phyloP scores from a whole-genome alignment of 768 basidiomycete genomes.

The Naganishia onofrii region DNA sequence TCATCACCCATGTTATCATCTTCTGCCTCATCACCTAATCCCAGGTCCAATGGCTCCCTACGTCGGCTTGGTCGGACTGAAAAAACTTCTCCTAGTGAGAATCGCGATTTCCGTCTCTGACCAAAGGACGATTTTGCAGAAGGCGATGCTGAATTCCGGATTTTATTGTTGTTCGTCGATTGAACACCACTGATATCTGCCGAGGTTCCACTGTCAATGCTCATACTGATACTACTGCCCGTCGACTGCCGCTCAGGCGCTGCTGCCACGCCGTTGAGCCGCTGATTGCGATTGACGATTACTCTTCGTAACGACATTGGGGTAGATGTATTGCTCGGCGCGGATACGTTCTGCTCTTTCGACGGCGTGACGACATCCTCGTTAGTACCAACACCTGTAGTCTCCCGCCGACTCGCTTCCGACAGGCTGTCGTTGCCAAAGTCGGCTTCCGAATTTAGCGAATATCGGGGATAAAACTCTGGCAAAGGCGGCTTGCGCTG shows the following conservation, averaged over 20 bases:
- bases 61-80: conserved; percentile 22
- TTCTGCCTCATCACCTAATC: conserved; percentile 37
- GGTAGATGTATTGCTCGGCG: conserved; percentile 13
- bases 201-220: conserved; percentile 11
- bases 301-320: conserved; percentile 17
- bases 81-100: conserved; percentile 14
- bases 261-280: conserved; percentile 1
- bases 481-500: conserved; percentile 10
- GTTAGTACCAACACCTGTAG: not conserved
- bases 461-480: conserved; percentile 21
- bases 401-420: not conserved
- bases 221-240: conserved; percentile 19
- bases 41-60: conserved; percentile 3
- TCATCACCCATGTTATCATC: conserved; percentile 7
- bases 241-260: not conserved
- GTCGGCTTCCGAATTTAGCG: conserved; percentile 1
- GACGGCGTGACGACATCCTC: not conserved
- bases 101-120: conserved; percentile 16
- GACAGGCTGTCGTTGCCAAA: conserved; percentile 9
- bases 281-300: conserved; percentile 21
- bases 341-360: not conserved
- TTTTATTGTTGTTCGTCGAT: not conserved
- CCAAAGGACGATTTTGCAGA: conserved; percentile 4
- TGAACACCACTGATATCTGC: not conserved
- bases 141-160: not conserved